These are phyloP conservation scores for Parathielavia hyrcaniae DNA, from an alignment of 495 filamentous ascomycete genomes.

Conservation along the genomic window DNA sequence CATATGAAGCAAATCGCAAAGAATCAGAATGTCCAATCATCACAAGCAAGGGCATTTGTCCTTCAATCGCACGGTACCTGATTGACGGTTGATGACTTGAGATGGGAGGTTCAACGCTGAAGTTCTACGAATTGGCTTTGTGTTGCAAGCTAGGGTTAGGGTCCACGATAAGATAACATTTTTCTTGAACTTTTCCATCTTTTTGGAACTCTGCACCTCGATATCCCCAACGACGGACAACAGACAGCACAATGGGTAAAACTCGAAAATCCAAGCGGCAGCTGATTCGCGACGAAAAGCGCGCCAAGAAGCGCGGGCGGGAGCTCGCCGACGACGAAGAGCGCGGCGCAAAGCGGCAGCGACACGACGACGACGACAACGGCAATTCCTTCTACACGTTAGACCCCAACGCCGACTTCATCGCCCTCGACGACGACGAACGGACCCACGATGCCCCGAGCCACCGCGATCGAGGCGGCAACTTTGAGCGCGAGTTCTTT, in stretches of 20 bases:
- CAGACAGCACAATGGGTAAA: constrained; percentile 28
- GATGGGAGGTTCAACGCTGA: too few species aligned
- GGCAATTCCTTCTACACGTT: constrained; percentile 7
- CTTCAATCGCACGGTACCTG: not conserved
- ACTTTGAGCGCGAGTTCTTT: constrained; percentile 60
- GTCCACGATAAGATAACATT: constrained; percentile 18
- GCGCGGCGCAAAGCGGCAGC: constrained; percentile 36
- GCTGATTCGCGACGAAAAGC: constrained; percentile 43
- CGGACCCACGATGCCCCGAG: constrained; percentile 21
- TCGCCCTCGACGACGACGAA: constrained; percentile 26
- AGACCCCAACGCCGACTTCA: constrained; percentile 25
- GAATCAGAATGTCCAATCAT: too few species aligned
- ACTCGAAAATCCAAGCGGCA: constrained; percentile 41
- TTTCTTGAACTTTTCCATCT: not conserved
- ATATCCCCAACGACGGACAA: not conserved
- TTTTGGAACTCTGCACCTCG: not conserved
- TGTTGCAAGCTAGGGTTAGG: not conserved
- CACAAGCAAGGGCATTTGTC: too few species aligned
- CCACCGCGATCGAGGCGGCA: constrained; percentile 13
- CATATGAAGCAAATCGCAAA: too few species aligned
- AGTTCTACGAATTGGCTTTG: too few species aligned
- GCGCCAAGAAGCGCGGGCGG: constrained; percentile 37
- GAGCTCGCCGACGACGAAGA: constrained; percentile 30
- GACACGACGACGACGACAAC: constrained; percentile 25
- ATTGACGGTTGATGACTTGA: too few species aligned